Conservation (phyloP, 192 early-diverging fungal species). For the Gaertneriomyces sp. region DNA sequence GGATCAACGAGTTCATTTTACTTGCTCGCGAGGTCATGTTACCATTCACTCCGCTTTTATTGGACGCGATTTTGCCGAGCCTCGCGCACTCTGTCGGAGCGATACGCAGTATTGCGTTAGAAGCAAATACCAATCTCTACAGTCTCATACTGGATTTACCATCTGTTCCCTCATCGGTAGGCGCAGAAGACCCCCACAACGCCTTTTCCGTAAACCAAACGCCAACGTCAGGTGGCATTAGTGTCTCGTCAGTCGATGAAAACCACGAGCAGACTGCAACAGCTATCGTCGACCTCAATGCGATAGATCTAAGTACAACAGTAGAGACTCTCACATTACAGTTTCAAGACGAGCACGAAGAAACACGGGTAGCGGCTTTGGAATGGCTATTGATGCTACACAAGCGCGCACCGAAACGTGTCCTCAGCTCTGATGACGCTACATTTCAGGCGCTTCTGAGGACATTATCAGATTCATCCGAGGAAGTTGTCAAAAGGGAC, state of each 20-base stretch:
- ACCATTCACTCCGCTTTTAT: constrained; percentile 72
- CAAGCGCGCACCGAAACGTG: constrained; percentile 81
- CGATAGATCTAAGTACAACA: constrained; percentile 79
- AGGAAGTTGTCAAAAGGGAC: constrained; percentile 90
- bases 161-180: constrained; percentile 1
- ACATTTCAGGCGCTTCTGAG: constrained; percentile 86
- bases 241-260: background rate
- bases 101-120: constrained; percentile 71
- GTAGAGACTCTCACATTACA: constrained; percentile 75
- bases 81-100: constrained; percentile 67
- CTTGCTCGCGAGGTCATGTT: constrained; percentile 81
- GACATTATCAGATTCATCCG: constrained; percentile 86
- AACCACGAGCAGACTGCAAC: background rate
- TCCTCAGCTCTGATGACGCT: constrained; percentile 83
- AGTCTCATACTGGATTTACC: constrained; percentile 64
- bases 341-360: constrained; percentile 85
- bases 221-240: background rate
- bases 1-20: constrained; percentile 87
- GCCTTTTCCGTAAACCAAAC: background rate
- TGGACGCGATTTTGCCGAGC: constrained; percentile 80
- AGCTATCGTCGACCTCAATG: constrained; percentile 1
- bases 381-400: constrained; percentile 98
- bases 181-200: background rate
- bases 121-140: constrained; percentile 78
- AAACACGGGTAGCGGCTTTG: constrained; percentile 84